Base-by-base conservation (phyloP, 2,329 filamentous ascomycete species). In the Trichophyton verrucosum region DNA sequence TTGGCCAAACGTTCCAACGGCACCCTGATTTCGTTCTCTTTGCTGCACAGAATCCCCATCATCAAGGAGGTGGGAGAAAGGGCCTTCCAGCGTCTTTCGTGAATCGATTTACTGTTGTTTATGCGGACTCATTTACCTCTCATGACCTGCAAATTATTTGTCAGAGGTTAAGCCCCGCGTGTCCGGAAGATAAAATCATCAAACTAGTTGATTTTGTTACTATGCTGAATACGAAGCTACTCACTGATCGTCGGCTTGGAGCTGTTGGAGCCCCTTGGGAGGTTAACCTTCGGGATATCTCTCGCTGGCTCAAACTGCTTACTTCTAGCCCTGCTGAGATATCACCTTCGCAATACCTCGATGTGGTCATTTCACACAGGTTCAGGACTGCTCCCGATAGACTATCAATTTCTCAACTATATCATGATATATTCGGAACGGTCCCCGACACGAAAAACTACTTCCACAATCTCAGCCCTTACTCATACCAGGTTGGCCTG, bases 91-190 rank as follows among this genome's bases (percentile, higher is more conserved):
- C 88, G 61, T 97, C 94, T 0, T 99, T 99, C 69, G 94, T 99
- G 64, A 97, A 99, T 72, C 88, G 95, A 53, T 99, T 99, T 72
- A 94, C 95, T 42, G 92, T 99, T 17, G 95, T 99, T 0, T 97
- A 97, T 74, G 91, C 94, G 61, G 94, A 99, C 69, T 83, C 91
- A 3, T 94, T 99, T 71, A 87, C 82, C 15, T 80, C 87, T 27
- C 82, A 89, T 36, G 94, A 99, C 76, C 75, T 99, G 62, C 81
- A 86, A 62, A 77, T 87, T 55, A 97, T 99, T 64, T 95, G 91
- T 55, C 79, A 81, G 27, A 87, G 87, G 66, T 84, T 88, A 63
- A 96, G 89, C 69, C 86, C 89, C 0, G 71, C 75, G 1, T 80
- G 91, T 22, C 73, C 82, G 0, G 66, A 75, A 0, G 75, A 81